Evolutionary conservation across 2,329 filamentous ascomycete genomes (phyloP), one percentile per base, ranked within the genome.

Genomic region (Incumbomyces lentus): DNA sequence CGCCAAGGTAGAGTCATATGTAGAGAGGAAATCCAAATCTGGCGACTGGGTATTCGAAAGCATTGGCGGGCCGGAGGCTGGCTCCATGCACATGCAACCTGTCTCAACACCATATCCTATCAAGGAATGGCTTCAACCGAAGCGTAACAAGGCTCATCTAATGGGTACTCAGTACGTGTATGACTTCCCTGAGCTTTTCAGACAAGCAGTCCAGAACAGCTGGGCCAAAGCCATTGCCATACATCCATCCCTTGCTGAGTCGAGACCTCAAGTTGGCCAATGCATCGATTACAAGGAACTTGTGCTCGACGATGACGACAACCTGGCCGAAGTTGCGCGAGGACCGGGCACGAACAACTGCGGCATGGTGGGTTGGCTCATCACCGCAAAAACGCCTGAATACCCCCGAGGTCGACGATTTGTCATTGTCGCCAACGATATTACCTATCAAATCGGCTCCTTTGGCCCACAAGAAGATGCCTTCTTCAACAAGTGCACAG

Each of bases 81-180:
- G 92, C 41, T 81, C 88, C 41, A 92, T 96, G 82, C 92, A 98
- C 64, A 71, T 98, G 66, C 79, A 93, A 62, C 81, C 89, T 4
- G 89, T 96, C 55, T 85, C 81, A 37, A 89, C 88, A 2, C 88
- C 92, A 17, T 98, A 98, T 68, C 84, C 90, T 32, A 95, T 90
- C 62, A 98, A 98, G 81, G 93, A 95, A 68, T 94, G 89, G 75
- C 78, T 98, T 51, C 92, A 98, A 71, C 92, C 92, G 52, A 96
- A 96, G 81, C 82, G 92, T 59, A 96, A 98, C 81, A 95, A 95
- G 82, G 92, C 92, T 57, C 92, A 98, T 65, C 74, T 96, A 52
- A 95, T 98, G 89, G 92, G 92, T 54, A 98, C 92, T 22, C 92
- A 98, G 69, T 98, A 95, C 64, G 92, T 96, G 46, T 98, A 98